Conservation (phyloP, 2,329 filamentous ascomycete genomes). For the Fusarium temperatum region DNA sequence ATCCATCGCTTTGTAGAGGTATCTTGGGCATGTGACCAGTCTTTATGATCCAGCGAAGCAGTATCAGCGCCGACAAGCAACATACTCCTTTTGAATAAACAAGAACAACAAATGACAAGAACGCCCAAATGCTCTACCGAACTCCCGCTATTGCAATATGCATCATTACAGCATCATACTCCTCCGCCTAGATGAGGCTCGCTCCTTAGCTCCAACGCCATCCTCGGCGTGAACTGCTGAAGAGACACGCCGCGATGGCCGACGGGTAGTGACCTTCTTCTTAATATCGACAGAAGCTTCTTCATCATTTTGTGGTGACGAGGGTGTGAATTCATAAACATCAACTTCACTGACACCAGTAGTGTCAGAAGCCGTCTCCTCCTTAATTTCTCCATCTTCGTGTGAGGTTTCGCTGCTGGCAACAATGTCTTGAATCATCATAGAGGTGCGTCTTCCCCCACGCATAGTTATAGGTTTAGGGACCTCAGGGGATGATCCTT, state of each 20-base stretch:
- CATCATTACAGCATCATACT: slow-evolving; percentile 67
- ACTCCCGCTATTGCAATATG: slow-evolving; percentile 29
- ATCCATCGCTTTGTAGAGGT: slow-evolving; percentile 47
- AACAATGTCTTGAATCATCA: slow-evolving; percentile 27
- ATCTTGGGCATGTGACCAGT: slow-evolving; percentile 47
- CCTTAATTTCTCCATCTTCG: slow-evolving; percentile 20
- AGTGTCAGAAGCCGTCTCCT: slow-evolving; percentile 26
- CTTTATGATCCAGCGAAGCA: slow-evolving; percentile 42
- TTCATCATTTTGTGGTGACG: slow-evolving; percentile 53
- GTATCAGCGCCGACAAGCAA: slow-evolving; percentile 36
- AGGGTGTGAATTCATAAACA: slow-evolving; percentile 64
- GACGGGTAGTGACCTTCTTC: slow-evolving; percentile 45
- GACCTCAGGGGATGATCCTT: slow-evolving; percentile 45
- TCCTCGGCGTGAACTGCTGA: slow-evolving; percentile 51
- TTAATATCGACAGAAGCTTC: slow-evolving; percentile 39
- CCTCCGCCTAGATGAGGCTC: slow-evolving; percentile 56
- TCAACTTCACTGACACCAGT: slow-evolving; percentile 50
- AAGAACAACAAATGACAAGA: slow-evolving; percentile 39
- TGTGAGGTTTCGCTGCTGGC: slow-evolving; percentile 13
- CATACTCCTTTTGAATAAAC: slow-evolving; percentile 34
- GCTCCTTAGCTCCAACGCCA: slow-evolving; percentile 39
- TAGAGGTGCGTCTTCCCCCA: slow-evolving; percentile 54
- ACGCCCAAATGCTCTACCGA: slow-evolving; percentile 40
- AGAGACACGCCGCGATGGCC: slow-evolving; percentile 51
- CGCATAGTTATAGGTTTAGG: slow-evolving; percentile 50